phyloP scores from a whole-genome alignment of 2,329 filamentous ascomycete species.

The Aureobasidium sp. region DNA sequence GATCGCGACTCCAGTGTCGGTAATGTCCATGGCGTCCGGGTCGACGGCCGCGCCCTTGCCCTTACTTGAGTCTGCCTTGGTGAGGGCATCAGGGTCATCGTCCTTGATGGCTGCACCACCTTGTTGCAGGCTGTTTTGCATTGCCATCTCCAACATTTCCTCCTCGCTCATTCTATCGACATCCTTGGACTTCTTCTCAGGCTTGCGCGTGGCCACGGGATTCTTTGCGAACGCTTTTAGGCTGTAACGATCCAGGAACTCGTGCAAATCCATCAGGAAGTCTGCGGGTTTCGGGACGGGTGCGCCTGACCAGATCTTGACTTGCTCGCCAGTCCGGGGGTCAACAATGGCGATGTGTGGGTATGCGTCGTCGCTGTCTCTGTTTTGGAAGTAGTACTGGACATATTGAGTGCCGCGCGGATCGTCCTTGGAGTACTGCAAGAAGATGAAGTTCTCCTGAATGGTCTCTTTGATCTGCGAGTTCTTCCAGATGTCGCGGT shows the following conservation, averaged over 20 bases:
- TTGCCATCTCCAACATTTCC: conserved; percentile 90
- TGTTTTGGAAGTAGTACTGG: conserved; percentile 75
- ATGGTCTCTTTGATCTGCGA: conserved; percentile 69
- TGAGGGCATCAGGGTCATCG: conserved; percentile 81
- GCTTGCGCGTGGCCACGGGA: conserved; percentile 73
- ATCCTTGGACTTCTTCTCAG: conserved; percentile 58
- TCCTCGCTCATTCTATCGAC: conserved; percentile 91
- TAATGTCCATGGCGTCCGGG: conserved; percentile 25
- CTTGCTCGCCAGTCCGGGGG: conserved; percentile 89
- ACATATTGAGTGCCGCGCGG: conserved; percentile 71
- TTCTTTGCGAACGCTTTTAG: conserved; percentile 84
- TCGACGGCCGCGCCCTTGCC: conserved; percentile 50
- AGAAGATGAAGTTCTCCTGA: conserved; percentile 86
- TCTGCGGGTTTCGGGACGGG: conserved; percentile 70
- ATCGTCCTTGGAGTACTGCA: conserved; percentile 89
- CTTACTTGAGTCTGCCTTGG: conserved; percentile 50
- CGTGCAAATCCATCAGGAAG: conserved; percentile 84
- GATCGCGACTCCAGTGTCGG: conserved; percentile 21
- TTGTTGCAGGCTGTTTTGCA: conserved; percentile 70
- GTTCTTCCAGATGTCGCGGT: conserved; percentile 95
- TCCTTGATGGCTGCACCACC: conserved; percentile 45
- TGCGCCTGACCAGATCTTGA: conserved; percentile 88
- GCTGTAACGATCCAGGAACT: conserved; percentile 96
- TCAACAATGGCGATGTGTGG: conserved; percentile 95
- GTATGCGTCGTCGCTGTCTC: conserved; percentile 81